These are phyloP conservation scores for Ophiostoma sp. DNA, from an alignment of 2,329 filamentous ascomycete genomes.

Conservation along the genomic window DNA sequence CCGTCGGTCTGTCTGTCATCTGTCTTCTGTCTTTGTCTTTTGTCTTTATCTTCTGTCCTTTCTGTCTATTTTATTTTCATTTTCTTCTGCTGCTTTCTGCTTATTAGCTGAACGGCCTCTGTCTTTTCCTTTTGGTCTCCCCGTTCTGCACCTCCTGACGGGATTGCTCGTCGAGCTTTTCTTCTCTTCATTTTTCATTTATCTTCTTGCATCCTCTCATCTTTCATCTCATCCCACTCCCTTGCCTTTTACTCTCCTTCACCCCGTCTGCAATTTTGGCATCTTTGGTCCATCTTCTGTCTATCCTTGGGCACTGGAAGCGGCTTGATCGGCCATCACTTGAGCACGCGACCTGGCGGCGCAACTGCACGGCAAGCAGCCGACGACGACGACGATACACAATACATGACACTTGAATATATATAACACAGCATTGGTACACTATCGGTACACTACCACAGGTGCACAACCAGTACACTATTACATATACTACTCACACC, in stretches of 20 bases:
- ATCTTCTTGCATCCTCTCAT: background rate
- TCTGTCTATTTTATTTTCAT: background rate
- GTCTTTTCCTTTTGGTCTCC: too few relatives aligned
- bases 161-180: background rate
- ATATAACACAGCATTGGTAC: background rate
- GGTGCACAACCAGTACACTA: too few relatives aligned
- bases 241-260: background rate
- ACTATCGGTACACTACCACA: background rate
- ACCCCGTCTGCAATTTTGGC: too few relatives aligned
- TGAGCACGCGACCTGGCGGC: background rate
- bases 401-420: background rate
- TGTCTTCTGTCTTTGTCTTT: background rate
- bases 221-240: background rate
- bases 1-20: background rate
- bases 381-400: background rate
- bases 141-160: background rate
- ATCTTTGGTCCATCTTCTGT: too few relatives aligned
- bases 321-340: background rate
- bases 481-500: background rate
- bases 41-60: slow-evolving; percentile 2
- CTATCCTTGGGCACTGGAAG: background rate
- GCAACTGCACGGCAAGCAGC: background rate
- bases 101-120: background rate
- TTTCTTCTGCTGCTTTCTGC: background rate
- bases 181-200: background rate